Base-by-base conservation (phyloP, 768 basidiomycete species). In the Rubroboletus pulcherrimus region DNA sequence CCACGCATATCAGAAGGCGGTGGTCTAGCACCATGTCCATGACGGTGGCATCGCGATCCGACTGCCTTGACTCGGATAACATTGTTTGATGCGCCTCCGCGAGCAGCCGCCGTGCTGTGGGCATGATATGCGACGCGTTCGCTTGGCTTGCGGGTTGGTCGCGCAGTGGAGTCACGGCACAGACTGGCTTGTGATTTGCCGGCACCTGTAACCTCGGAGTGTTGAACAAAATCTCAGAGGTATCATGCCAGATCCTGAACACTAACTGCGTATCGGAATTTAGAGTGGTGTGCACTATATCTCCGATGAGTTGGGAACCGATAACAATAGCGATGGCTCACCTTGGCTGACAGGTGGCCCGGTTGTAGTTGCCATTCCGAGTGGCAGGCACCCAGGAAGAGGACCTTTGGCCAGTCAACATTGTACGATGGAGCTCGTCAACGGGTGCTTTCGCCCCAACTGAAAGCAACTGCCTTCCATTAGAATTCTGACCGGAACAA, bases 21-120 rank as follows among this genome's bases (percentile, higher is more conserved):
- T 59, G 66, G 59, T 77, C 78, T 53, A 82, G 70, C 57, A 81
- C 67, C 53, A 78, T 63, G 62, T 80, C 79, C 79, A 79, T 81
- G 58, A 78, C 67, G 38, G 66, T 77, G 59, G 67, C 71, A 45
- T 59, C 71, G 33, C 64, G 69, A 50, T 73, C 67, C 58, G 63
- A 62, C 60, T 63, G 59, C 46, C 64, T 67, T 49, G 66, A 63
- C 62, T 71, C 69, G 29, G 59, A 49, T 44, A 54, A 66, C n/a
- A 66, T 66, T 26, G 57, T 59, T 39, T 71, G 66, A 44, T 66
- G 66, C 52, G 68, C 69, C 53, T 70, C 63, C 19, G 61, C 58
- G 12, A 76, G 62, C 39, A 72, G 44, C 15, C 59, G 51, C 44
- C 54, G 44, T 3, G 65, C 58, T 9, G 54, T 30, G 29, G 50